Evolutionary conservation across 2,329 filamentous ascomycete genomes (phyloP).

Genomic region (Davidsoniella virescens): DNA sequence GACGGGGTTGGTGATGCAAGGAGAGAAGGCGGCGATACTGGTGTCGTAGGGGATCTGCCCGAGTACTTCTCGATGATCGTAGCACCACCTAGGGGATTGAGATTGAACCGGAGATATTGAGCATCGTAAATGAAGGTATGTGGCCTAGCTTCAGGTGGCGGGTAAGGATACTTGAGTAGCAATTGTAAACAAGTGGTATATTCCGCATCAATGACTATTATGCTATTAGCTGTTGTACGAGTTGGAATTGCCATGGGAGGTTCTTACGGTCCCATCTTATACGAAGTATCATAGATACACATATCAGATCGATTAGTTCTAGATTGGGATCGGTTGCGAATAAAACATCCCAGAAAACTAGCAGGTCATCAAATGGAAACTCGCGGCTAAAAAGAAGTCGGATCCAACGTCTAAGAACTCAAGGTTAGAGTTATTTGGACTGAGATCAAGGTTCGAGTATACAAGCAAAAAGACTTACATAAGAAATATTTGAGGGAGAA

Average conservation of each 20-base stretch:
- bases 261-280: conserved; percentile 73
- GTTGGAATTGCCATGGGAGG: not conserved
- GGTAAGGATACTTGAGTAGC: conserved; percentile 67
- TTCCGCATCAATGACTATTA: conserved; percentile 63
- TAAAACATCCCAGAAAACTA: conserved; percentile 78
- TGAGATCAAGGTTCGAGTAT: not conserved
- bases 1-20: conserved; percentile 20
- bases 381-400: conserved; percentile 84
- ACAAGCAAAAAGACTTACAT: conserved; percentile 45
- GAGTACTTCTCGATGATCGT: conserved; percentile 58
- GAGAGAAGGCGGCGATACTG: conserved; percentile 15
- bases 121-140: conserved; percentile 78
- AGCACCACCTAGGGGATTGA: conserved; percentile 43
- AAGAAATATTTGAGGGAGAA: conserved; percentile 91
- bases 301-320: conserved; percentile 76
- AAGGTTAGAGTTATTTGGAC: not conserved
- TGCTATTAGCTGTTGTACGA: conserved; percentile 16
- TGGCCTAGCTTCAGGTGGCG: conserved; percentile 44
- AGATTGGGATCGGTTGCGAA: conserved; percentile 73
- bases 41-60: conserved; percentile 29
- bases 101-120: conserved; percentile 52
- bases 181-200: conserved; percentile 73
- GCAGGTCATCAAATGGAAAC: conserved; percentile 71
- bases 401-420: conserved; percentile 60
- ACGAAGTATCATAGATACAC: conserved; percentile 80